phyloP scores from a whole-genome alignment of 2,329 filamentous ascomycete genomes.

The Ophiostoma pallidulum region DNA sequence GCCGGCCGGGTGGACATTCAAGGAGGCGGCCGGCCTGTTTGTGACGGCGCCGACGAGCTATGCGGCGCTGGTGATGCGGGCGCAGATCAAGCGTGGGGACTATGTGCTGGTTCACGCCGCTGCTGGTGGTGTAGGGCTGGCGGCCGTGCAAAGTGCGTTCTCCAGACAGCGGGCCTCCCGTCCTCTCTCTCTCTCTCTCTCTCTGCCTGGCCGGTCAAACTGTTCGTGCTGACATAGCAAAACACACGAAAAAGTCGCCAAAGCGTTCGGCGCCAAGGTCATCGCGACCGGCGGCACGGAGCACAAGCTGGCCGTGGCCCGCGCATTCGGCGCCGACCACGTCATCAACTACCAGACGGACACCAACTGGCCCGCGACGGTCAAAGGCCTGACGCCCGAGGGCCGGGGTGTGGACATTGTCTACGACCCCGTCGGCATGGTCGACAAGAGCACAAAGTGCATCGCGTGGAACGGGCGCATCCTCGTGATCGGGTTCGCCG shows the following conservation, averaged over 20 bases:
- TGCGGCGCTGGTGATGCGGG: slow-evolving; percentile 68
- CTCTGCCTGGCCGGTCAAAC: no score
- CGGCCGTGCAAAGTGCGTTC: slow-evolving; percentile 66
- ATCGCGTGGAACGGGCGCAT: slow-evolving; percentile 87
- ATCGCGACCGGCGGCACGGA: slow-evolving; percentile 79
- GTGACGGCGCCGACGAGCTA: slow-evolving; percentile 90
- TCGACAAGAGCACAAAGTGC: slow-evolving; percentile 82
- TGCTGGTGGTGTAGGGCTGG: slow-evolving; percentile 82
- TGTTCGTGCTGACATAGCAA: no score
- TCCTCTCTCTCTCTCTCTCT: neutral
- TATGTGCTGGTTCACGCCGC: slow-evolving; percentile 86
- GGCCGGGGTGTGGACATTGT: slow-evolving; percentile 77
- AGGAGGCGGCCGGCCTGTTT: slow-evolving; percentile 79
- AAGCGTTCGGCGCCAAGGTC: slow-evolving; percentile 85
- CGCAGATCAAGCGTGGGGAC: slow-evolving; percentile 68
- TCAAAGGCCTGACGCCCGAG: slow-evolving; percentile 68
- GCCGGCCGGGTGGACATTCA: slow-evolving; percentile 71
- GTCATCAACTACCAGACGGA: slow-evolving; percentile 66
- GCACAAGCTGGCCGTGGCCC: slow-evolving; percentile 72
- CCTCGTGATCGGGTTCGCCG: slow-evolving; percentile 82
- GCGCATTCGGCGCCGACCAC: slow-evolving; percentile 75
- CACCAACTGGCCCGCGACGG: slow-evolving; percentile 52
- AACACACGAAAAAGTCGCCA: slow-evolving; percentile 49
- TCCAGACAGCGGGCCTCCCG: no score
- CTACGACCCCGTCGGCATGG: slow-evolving; percentile 86